phyloP scores from a whole-genome alignment of 164 flowering plant species.

The Platanus orientalis region DNA sequence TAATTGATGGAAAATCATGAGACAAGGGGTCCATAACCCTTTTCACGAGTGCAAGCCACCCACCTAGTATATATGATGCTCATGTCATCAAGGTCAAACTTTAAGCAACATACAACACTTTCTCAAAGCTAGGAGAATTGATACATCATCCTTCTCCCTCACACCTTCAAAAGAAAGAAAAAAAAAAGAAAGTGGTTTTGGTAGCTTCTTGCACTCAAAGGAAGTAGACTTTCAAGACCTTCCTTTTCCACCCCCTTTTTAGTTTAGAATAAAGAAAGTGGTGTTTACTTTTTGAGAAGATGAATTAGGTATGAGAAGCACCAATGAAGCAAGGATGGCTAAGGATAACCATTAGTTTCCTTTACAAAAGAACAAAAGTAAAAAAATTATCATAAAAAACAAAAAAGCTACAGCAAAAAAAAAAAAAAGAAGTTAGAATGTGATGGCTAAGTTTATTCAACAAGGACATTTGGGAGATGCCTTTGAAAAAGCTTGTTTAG shows the following conservation, averaged over 20 bases:
- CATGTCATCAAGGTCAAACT: conserved; percentile 48
- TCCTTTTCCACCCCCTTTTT: conserved; percentile 13
- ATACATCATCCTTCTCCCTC: conserved; percentile 21
- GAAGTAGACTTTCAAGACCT: conserved; percentile 42
- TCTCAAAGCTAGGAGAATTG: conserved; percentile 1
- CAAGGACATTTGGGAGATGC: conserved; percentile 25
- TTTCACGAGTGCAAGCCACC: conserved; percentile 55
- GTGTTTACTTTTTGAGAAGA: conserved; percentile 29
- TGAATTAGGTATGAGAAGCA: conserved; percentile 32
- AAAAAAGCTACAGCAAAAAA: conserved; percentile 4
- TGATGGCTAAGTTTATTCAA: conserved; percentile 12
- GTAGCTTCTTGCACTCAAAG: conserved; percentile 71
- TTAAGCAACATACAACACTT: conserved; percentile 37
- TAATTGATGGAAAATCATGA: conserved; percentile 55
- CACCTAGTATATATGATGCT: conserved; percentile 26
- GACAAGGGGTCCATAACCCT: conserved; percentile 46
- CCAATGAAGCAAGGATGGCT: conserved; percentile 40
- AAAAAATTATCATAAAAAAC: conserved; percentile 2
- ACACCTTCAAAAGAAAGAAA: conserved; percentile 19
- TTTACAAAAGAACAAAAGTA: conserved; percentile 18
- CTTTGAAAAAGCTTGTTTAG: conserved; percentile 27
- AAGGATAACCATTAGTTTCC: conserved; percentile 32
- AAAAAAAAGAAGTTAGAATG: conserved; percentile 10
- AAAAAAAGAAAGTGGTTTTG: conserved; percentile 28
- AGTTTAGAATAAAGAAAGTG: conserved; percentile 34